Base-by-base conservation (phyloP, 306 rosid genomes). In the Dryas alaskensis region DNA sequence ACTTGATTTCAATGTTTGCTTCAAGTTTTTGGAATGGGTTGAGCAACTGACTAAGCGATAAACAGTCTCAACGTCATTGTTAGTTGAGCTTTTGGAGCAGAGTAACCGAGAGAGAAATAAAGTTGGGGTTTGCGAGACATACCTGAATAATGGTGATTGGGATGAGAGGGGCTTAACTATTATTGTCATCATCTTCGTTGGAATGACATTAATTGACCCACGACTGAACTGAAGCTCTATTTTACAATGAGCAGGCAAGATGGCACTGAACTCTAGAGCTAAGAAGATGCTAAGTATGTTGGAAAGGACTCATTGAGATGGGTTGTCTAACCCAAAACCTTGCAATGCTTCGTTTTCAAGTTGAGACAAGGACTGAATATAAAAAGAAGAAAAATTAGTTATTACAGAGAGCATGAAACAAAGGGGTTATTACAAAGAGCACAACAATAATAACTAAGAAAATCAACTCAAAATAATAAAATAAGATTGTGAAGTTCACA, bases 1-100 rank as follows among this genome's bases (percentile, higher is more conserved):
- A 52, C 79, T 75, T 42, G 96, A 91, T 79, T 85, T 86, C 40
- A 93, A 79, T 16, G 89, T 80, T 44, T 86, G 81, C 43, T 72
- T 75, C 71, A 93, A 65, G 65, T 75, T 10, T 37, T 78, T 45
- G 4, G 88, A 39, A 2, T 82, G 80, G 40, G 84, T 10, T 11
- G 92, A 82, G 78, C 78, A 78, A 69, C 53, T 82, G 25, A 91
- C 72, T 13, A 86, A 76, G 82, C 80, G 72, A 74, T 63, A 87
- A 4, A 89, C 77, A 17, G 69, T 84, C 50, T 88, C 86, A 3
- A 91, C 88, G 67, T 79, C 90, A 48, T 77, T 71, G 69, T 72
- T 6, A 40, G 22, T 25, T 54, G 85, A 42, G 60, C 49, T 75
- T 72, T 74, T 25, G 12, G 88, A 83, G 66, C 80, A 82, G 84